Percentiles rank a stretch among this genome's conserved stretches.
These are phyloP conservation scores for Fermentozyma sake DNA, from an alignment of 1,139 yeast species.

Conservation along the genomic window DNA sequence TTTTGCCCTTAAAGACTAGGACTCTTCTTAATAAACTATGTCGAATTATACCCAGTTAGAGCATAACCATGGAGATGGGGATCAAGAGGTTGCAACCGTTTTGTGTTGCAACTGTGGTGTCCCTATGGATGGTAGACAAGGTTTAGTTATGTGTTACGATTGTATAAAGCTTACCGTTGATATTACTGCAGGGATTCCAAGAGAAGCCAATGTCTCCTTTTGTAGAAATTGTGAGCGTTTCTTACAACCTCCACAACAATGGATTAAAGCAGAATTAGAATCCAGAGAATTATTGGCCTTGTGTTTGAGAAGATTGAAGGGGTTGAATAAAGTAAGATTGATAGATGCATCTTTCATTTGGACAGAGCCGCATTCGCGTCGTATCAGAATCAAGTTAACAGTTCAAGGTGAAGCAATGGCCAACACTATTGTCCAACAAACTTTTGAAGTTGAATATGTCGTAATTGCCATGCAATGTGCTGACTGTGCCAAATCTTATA, in stretches of 20 bases:
- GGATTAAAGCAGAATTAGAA: conserved; percentile 90
- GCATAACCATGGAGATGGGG: conserved; percentile 19
- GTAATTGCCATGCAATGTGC: conserved; percentile 98
- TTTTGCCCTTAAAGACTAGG: no score
- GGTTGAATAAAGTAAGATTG: conserved; percentile 80
- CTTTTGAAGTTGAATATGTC: conserved; percentile 90
- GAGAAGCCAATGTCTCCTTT: conserved; percentile 88
- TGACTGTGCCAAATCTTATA: conserved; percentile 95
- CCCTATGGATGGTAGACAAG: conserved; percentile 94
- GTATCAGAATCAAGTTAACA: conserved; percentile 84
- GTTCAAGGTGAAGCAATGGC: conserved; percentile 96
- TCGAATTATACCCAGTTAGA: conserved; percentile 48
- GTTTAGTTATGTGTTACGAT: conserved; percentile 95
- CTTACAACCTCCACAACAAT: conserved; percentile 89
- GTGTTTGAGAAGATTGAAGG: conserved; percentile 83
- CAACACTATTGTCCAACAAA: conserved; percentile 89
- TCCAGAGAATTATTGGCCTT: conserved; percentile 88
- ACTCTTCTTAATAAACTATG: conserved; percentile 31
- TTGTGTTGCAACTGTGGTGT: conserved; percentile 98
- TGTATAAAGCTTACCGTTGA: conserved; percentile 93
- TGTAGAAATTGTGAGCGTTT: conserved; percentile 97
- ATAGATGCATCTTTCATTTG: conserved; percentile 94
- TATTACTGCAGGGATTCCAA: conserved; percentile 91
- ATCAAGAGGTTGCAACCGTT: conserved; percentile 64
- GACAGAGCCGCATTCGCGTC: conserved; percentile 99